Base-by-base conservation (phyloP, 192 early-diverging fungal genomes). In the Rhizoclosmatium globosum region DNA sequence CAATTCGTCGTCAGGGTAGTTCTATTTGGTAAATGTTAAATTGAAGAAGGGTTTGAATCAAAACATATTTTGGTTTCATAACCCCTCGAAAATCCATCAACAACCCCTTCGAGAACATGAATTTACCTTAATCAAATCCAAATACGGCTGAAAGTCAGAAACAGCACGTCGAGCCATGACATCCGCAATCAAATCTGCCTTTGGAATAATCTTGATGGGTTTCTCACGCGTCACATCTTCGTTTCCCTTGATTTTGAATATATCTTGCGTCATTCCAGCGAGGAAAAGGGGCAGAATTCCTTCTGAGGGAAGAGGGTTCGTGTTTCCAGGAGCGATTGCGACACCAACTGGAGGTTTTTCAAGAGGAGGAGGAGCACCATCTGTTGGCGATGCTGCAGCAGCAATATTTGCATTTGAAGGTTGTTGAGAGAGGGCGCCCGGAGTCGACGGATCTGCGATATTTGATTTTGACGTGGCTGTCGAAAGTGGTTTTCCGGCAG, bases 1-100 rank as follows among this genome's bases (percentile, higher is more conserved):
- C n/a, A 91, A 23, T 65, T 91, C 89, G 17, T 91, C 90, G 9
- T 70, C 70, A 6, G 90, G 87, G 78, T 86, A 91, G 11, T 85
- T 81, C 89, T 91, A 59, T 45, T 11, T 44, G 31, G 31, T 62
- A 19, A 56, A 77, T 53, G 71, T 17, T 9, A 59, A 4, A 38
- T 17, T 15, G 45, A 73, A 73, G 59, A 59, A 23, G 44, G 50
- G 23, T 31, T 31, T 31, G 31, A 31, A 31, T 31, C 31, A 31
- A 31, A 31, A 31, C 31, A 31, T 31, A 31, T 31, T 31, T 31
- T 31, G 31, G 31, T 31, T 31, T 31, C 31, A 31, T 0, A 31
- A 31, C 31, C 31, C 31, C 31, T 31, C 31, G 0, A 31, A 31
- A 31, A 31, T 31, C 31, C 31, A 31, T 31, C 31, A 31, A 31